Base-by-base conservation (phyloP, 805 yeast species). In the Suhomyces canberraensis region DNA sequence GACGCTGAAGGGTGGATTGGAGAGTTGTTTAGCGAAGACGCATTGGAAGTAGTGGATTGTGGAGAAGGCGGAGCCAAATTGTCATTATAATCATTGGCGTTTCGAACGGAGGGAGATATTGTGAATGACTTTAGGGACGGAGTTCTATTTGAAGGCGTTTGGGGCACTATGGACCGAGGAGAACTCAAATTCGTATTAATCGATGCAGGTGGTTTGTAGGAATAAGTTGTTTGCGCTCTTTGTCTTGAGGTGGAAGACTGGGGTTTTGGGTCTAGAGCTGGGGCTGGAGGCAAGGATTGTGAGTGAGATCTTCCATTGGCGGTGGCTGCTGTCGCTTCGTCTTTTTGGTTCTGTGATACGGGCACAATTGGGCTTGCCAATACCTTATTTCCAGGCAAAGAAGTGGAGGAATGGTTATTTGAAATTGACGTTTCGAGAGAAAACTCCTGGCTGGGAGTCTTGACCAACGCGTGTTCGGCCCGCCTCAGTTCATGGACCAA, bases 91-190 rank as follows among this genome's bases (percentile, higher is more conserved):
- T 34, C 39, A 14, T 27, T 35, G 9, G 33, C 15, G 11, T 17
- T 43, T 32, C 62, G 42, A 0, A 52, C 44, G 35, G 62, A 62
- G 8, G 71, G 71, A 9, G 69, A 60, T 8, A 65, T 64, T 3
- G 69, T 61, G 4, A 68, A 52, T 4, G 68, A 58, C 36, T 65
- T 65, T 26, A 68, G 50, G 1, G 72, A 63, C 9, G 64, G 67
- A 1, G 64, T 54, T 25, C 58, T 52, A n/a, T 39, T 25, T 27
- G 47, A 37, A 19, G 45, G 56, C 37, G 46, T 44, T 15, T 29
- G 44, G 11, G 42, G 51, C 18, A 44, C 16, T 28, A 33, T 22
- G 41, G 21, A 35, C 8, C 32, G 35, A 16, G 42, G 38, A 14
- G 35, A 46, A 16, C 22, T 41, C 25, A 31, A 45, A 28, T 42